Percentiles rank a stretch among this genome's conserved stretches.
These are phyloP conservation scores for Rubroshorea leprosula DNA, from an alignment of 345 rosid genomes.

Conservation along the genomic window DNA sequence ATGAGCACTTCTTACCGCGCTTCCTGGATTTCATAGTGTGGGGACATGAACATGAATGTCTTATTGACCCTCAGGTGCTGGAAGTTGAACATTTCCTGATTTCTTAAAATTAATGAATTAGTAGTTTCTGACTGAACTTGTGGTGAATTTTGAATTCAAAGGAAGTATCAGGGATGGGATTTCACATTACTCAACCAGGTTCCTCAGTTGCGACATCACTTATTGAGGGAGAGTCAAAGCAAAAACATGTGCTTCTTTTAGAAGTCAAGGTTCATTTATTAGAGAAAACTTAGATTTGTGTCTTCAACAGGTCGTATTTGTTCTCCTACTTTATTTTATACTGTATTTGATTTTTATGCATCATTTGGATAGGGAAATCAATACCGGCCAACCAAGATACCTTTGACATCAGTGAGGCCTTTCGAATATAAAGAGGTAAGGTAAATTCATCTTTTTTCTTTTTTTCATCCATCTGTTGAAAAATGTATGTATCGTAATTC, in stretches of 20 bases:
- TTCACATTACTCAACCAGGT: slow-evolving; percentile 98
- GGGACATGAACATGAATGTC: slow-evolving; percentile 99
- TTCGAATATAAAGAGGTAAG: slow-evolving; percentile 87
- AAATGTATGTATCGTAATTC: neutral
- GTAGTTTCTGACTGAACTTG: slow-evolving; percentile 23
- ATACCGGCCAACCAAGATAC: slow-evolving; percentile 95
- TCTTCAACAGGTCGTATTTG: slow-evolving; percentile 4
- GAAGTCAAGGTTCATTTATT: slow-evolving; percentile 73
- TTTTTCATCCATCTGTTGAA: neutral
- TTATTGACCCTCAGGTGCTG: slow-evolving; percentile 85
- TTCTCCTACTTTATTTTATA: slow-evolving; percentile 11
- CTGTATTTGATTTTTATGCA: slow-evolving; percentile 16
- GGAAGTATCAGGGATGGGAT: slow-evolving; percentile 99
- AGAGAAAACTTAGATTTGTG: slow-evolving; percentile 17
- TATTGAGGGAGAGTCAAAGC: slow-evolving; percentile 98
- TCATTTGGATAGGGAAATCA: slow-evolving; percentile 65
- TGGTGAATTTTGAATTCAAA: slow-evolving; percentile 39
- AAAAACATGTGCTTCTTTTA: slow-evolving; percentile 91
- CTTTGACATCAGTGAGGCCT: slow-evolving; percentile 91
- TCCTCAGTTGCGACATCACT: slow-evolving; percentile 98
- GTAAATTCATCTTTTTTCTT: neutral
- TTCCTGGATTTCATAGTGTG: slow-evolving; percentile 92
- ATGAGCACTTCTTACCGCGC: slow-evolving; percentile 93
- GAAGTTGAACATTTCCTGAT: neutral
- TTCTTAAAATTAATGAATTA: neutral